These are phyloP conservation scores for Lablab purpureus DNA, from an alignment of 306 rosid genomes.

Conservation along the genomic window DNA sequence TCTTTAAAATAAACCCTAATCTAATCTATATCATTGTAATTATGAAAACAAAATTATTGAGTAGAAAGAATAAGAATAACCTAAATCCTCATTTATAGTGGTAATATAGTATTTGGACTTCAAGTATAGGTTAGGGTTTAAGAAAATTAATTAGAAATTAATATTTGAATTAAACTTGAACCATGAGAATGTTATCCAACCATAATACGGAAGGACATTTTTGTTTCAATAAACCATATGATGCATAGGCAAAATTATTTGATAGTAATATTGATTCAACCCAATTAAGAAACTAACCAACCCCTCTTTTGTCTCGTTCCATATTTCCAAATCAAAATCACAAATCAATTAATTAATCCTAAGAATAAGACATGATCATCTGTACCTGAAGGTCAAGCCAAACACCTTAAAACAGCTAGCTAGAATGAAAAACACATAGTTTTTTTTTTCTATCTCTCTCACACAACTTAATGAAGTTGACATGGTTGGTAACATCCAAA, in stretches of 20 bases:
- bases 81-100: too few relatives aligned
- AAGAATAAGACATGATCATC: constrained; percentile 18
- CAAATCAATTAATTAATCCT: constrained; percentile 11
- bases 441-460: constrained; percentile 22
- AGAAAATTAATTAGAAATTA: too few relatives aligned
- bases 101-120: too few relatives aligned
- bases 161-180: too few relatives aligned
- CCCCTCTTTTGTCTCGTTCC: constrained; percentile 34
- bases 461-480: constrained; percentile 37
- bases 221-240: not conserved
- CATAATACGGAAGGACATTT: not conserved
- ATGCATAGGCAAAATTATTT: not conserved
- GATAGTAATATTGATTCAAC: not conserved
- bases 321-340: constrained; percentile 23
- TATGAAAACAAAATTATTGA: too few relatives aligned
- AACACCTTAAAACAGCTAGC: constrained; percentile 40
- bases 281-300: constrained; percentile 20
- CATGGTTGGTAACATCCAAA: constrained; percentile 44
- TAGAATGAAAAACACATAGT: constrained; percentile 35
- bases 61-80: too few relatives aligned
- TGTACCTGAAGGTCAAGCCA: not conserved
- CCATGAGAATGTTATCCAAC: constrained; percentile 1
- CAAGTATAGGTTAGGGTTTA: too few relatives aligned
- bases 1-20: too few relatives aligned
- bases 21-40: too few relatives aligned